A percentile compares a stretch with the other conserved stretches of the same genome.
Evolutionary conservation across 129 eudicot species (phyloP).

Genomic region (Artemisia argyi): DNA sequence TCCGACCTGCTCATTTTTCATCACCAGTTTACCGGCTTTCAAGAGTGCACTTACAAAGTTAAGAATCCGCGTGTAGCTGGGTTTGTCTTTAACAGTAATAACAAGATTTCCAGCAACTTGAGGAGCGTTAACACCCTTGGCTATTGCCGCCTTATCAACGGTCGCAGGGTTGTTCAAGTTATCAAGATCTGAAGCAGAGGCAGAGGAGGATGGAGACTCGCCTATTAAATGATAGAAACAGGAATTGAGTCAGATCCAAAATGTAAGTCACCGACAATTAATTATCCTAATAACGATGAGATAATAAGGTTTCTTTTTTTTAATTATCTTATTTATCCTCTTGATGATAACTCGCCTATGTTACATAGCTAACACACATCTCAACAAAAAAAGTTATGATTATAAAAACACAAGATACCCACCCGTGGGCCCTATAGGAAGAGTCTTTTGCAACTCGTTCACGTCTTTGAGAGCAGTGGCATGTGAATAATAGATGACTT

Average conservation of each 20-base stretch:
- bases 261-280: background rate
- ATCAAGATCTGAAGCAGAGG: conserved; percentile 97
- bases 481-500: conserved; percentile 76
- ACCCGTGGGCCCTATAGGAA: conserved; percentile 79
- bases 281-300: background rate
- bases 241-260: background rate
- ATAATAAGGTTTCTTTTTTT: background rate
- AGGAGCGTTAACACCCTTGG: conserved; percentile 63
- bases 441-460: conserved; percentile 74
- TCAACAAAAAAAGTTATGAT: background rate
- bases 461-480: conserved; percentile 63
- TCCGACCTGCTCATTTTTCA: background rate
- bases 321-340: background rate
- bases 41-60: conserved; percentile 54
- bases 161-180: conserved; percentile 67
- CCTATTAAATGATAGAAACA: conserved; percentile 37
- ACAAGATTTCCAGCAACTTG: conserved; percentile 77
- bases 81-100: conserved; percentile 61
- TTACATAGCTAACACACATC: background rate
- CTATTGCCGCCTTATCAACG: conserved; percentile 51
- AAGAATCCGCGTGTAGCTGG: conserved; percentile 61
- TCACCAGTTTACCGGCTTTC: background rate
- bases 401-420: background rate
- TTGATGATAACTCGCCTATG: background rate
- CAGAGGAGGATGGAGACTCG: conserved; percentile 91